Evolutionary conservation across 345 rosid species (phyloP), one percentile per base, ranked within the genome.

Genomic region (Pugionium dolabratum): DNA sequence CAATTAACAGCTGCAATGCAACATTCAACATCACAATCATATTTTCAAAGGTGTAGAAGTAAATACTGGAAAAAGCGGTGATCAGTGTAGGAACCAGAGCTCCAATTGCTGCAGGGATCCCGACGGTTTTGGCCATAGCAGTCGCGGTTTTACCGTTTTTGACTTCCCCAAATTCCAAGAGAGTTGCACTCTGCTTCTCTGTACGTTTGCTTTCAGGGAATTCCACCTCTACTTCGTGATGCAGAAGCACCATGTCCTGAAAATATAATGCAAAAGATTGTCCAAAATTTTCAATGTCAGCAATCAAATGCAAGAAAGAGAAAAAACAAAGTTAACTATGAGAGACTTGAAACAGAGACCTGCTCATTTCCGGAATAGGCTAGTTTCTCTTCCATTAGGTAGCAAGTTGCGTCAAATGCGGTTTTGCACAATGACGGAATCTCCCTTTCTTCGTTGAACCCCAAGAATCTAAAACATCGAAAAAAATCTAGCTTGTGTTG

Each of bases 161-260:
- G 6, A 41, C 69, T 47, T 67, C 84, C 64, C 97, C 98, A 33
- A 87, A 90, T 76, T 93, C 94, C 71, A 93, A 64, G 37, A 93
- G 72, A 43, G 98, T 93, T 10, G 87, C 94, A 30, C 54, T 69
- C 57, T 86, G 96, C 33, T 58, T 81, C 74, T 93, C 96, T 2
- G 70, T 32, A 0, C 56, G 75, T 61, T 68, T 75, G 54, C 74
- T 79, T 66, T 80, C 89, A 2, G 87, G 91, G 68, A 76, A 93
- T 52, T 90, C 94, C 36, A 90, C 87, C 73, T 90, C 94, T 67
- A 90, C 64, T 75, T 93, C 85, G 62, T 90, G 96, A 78, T 88
- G 94, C 76, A 93, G 64, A 80, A 93, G 90, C 64, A 93, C 96
- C 97, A 93, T 90, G 75, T 93, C 98, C 98, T 92, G 81, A 55